Evolutionary conservation across 73 alveolate genomes (phyloP).

Genomic region (Paramecium octaurelia): DNA sequence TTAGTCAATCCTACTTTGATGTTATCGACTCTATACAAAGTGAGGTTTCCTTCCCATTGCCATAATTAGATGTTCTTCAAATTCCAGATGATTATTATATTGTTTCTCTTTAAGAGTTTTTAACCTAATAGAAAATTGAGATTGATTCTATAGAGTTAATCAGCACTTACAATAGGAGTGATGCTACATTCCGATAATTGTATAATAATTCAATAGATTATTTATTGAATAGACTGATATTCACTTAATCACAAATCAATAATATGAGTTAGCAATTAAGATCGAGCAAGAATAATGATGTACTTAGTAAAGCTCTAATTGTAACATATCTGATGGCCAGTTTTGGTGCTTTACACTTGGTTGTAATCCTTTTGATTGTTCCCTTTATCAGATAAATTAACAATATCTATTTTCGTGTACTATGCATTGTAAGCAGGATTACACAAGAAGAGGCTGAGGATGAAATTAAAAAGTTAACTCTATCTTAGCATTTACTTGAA

Average conservation of each 20-base stretch:
- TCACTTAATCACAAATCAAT: not conserved
- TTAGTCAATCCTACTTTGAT: not conserved
- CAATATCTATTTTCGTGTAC: not conserved
- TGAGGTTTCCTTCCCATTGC: not conserved
- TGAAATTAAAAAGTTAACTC: slow-evolving; percentile 37
- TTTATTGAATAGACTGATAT: not conserved
- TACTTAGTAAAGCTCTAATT: not conserved
- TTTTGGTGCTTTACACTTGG: not conserved
- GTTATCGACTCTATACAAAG: not conserved
- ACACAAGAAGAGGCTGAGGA: slow-evolving; percentile 21
- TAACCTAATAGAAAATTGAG: slow-evolving; percentile 31
- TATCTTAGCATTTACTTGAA: not conserved
- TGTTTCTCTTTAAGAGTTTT: not conserved
- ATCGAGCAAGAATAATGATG: not conserved
- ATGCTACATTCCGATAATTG: not conserved
- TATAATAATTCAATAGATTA: not conserved
- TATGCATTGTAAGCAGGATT: not conserved
- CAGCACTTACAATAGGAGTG: not conserved
- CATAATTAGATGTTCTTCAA: not conserved
- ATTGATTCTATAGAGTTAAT: not conserved
- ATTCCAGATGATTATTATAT: not conserved
- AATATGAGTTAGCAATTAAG: not conserved
- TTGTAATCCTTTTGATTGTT: not conserved
- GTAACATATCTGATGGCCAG: not conserved
- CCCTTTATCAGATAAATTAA: slow-evolving; percentile 22